Percentiles rank a stretch among this genome's conserved stretches.
phyloP scores from a whole-genome alignment of 768 basidiomycete genomes.

The Phlegmacium glaucopus region DNA sequence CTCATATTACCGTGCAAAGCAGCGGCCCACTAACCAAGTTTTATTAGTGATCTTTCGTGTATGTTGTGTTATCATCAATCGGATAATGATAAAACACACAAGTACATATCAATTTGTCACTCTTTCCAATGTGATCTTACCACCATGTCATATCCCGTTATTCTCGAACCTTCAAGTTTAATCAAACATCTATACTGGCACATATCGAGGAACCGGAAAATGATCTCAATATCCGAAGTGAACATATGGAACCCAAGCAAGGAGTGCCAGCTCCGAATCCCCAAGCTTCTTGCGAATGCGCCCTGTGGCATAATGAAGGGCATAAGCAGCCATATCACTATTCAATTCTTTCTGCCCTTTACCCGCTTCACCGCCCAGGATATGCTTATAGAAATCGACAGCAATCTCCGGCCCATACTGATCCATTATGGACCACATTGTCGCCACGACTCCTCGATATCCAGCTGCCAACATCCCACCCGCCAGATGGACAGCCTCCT shows the following conservation, averaged over 20 bases:
- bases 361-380: background rate
- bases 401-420: slow-evolving; percentile 23
- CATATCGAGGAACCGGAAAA: too few relatives aligned
- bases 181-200: too few relatives aligned
- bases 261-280: slow-evolving; percentile 2
- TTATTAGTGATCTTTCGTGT: too few relatives aligned
- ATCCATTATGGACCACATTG: slow-evolving; percentile 36
- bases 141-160: too few relatives aligned
- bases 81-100: too few relatives aligned
- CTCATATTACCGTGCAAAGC: too few relatives aligned
- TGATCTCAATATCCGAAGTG: slow-evolving; percentile 5
- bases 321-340: background rate
- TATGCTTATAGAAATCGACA: slow-evolving; percentile 20
- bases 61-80: too few relatives aligned
- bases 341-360: background rate
- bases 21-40: too few relatives aligned
- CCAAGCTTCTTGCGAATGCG: slow-evolving; percentile 1
- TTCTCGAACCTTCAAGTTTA: too few relatives aligned
- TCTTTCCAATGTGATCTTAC: too few relatives aligned
- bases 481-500: slow-evolving; percentile 32
- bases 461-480: slow-evolving; percentile 30
- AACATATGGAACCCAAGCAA: slow-evolving; percentile 6
- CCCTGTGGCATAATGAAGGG: background rate
- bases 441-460: slow-evolving; percentile 27
- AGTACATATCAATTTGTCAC: too few relatives aligned